Base-by-base conservation (phyloP, 2,329 filamentous ascomycete genomes). In the Exophiala mesophila region DNA sequence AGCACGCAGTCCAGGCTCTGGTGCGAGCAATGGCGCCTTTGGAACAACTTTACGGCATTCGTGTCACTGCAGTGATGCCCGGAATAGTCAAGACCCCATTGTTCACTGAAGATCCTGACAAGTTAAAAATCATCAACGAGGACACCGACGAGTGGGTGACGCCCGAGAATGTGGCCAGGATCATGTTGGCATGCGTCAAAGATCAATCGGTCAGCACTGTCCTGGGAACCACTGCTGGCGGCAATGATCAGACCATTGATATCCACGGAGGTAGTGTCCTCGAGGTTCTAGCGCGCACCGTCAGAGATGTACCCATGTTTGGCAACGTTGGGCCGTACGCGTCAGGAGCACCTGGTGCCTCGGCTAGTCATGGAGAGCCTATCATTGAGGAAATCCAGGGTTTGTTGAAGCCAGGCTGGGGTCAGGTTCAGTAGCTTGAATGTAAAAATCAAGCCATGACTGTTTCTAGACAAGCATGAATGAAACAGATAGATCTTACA, bases 81-180 rank as follows among this genome's bases (percentile, higher is more conserved):
- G 78, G 77, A 0, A 59, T 80, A 1, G 77, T 81, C 52, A 77
- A 72, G 48, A 81, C 78, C 9, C 78, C 78, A 5, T 60, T 81
- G 4, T 82, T 76, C 76, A 77, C 71, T 0, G 77, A 80, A 2
- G 68, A 80, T 50, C 74, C 76, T 0, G 77, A 81, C 58, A 82
- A 81, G 56, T 38, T 79, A 53, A 63, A 63, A 44, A 69, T 74
- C 50, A 45, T 80, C 6, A 41, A 35, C 8, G 42, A 46, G 17
- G 76, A 78, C 53, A 64, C 59, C 47, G 77, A 80, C 54, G 65
- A 59, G 45, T 81, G 77, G 77, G 75, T 78, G 10, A 74, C 70
- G n/a, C 67, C 77, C 0, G 76, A 80, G 52, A 74, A 80, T 52
- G 77, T 81, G 0, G 77, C 76, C 0, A 65, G 71, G 30, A 73